Evolutionary conservation across 208 protist genomes (phyloP).

Genomic region (Leishmania braziliensis): DNA sequence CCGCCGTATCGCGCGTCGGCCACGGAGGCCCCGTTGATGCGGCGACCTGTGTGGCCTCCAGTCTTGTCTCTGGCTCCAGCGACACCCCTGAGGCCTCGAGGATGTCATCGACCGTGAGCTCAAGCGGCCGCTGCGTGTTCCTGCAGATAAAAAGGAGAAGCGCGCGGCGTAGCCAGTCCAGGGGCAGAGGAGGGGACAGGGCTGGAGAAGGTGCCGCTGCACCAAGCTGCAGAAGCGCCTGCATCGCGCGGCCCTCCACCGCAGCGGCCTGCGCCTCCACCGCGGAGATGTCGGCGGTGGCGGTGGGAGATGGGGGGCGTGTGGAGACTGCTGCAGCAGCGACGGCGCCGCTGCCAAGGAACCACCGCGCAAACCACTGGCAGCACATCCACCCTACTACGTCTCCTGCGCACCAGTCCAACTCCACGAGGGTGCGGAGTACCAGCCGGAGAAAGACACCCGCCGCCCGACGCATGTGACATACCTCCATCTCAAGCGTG

Average conservation of each 20-base stretch:
- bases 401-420: slow-evolving; percentile 32
- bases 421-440: slow-evolving; percentile 16
- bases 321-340: neutral
- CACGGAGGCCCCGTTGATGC: neutral
- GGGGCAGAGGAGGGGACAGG: neutral
- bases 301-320: neutral
- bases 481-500: slow-evolving; percentile 8
- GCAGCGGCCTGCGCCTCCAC: neutral
- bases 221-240: slow-evolving; percentile 28
- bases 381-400: slow-evolving; percentile 12
- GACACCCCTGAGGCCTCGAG: slow-evolving; percentile 16
- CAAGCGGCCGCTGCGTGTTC: slow-evolving; percentile 25
- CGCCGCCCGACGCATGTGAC: slow-evolving; percentile 18
- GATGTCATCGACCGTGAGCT: slow-evolving; percentile 42
- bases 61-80: neutral
- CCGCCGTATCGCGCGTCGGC: slow-evolving; percentile 4
- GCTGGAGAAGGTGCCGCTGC: neutral
- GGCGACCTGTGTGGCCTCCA: neutral
- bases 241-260: slow-evolving; percentile 28
- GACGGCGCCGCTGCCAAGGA: slow-evolving; percentile 18
- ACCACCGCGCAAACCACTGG: slow-evolving; percentile 24
- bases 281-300: no score
- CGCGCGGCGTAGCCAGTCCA: slow-evolving; percentile 35
- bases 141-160: slow-evolving; percentile 41
- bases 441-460: slow-evolving; percentile 18